Base-by-base conservation (phyloP, 192 early-diverging fungal genomes). In the Coemansia sp. region DNA sequence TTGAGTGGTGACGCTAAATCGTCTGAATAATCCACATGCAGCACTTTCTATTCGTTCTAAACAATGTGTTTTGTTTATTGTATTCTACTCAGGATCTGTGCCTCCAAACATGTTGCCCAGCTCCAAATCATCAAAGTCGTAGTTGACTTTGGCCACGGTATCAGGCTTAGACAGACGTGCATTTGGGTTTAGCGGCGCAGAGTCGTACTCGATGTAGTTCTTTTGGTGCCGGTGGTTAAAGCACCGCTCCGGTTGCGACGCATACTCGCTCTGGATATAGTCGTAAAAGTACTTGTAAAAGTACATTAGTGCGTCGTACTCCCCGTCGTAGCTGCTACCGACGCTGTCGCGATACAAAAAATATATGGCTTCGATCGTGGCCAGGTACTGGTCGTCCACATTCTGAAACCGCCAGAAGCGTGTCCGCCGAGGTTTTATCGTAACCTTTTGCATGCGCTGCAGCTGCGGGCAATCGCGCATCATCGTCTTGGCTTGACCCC, bases 321-420 rank as follows among this genome's bases (percentile, higher is more conserved):
- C 83, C 9, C 94, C 93, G 48, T 84, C 74, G 76, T 93, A 93
- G 1, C 64, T 57, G 44, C 19, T 36, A 36, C 75, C 74, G 20
- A 82, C 74, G 71, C 90, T 94, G 71, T 96, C 96, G 36, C 88
- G 83, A 75, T 89, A 93, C 59, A 96, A 87, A 69, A 90, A 98
- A 58, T 98, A 98, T 21, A 96, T 91, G 4, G 96, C 96, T 71
- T 98, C 96, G 44, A 98, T 96, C 2, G 96, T 98, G 0, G 96
- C 92, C 52, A 98, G 71, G 59, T 90, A 84, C 56, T 83, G 73
- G 14, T 89, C 86, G 19, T 85, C 86, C 31, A 86, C 81, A 48
- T 83, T 81, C 73, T 98, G 96, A 71, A 88, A 93, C 57, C 96
- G 81, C 94, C 94, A 98, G 69, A 96, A 98, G 56, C 89, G 68